Base-by-base conservation (phyloP, 2,329 filamentous ascomycete genomes). In the Hypoxylon sp. region DNA sequence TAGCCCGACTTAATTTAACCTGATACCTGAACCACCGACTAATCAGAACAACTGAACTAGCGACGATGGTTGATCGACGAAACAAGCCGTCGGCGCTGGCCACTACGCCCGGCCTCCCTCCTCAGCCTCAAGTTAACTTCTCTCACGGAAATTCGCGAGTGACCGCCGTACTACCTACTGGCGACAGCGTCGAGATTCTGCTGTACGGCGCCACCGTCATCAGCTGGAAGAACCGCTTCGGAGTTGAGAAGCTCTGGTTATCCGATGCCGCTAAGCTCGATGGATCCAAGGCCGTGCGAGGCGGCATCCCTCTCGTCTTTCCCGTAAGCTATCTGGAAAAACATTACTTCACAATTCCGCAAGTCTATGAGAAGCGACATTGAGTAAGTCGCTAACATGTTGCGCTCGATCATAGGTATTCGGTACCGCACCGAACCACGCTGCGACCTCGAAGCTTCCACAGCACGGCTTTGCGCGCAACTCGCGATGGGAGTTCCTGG, bases 381-480 rank as follows among this genome's bases (percentile, higher is more conserved):
- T 27, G 19, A 13, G 6, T 13, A 31, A 32, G 11, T 53, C 27
- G 57, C 53, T 71, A 65, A 71, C 31, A 47, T 3, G 15, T n/a
- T 56, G 19, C 37, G 44, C 37, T 44, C 11, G 13, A 47, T 44
- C 1, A 5, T 55, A 94, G 93, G 89, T 94, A 78, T 99, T 99
- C 78, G 96, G 96, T 31, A 92, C 91, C 44, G 89, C 92, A 11
- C 90, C 92, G 57, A 86, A 90, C 72, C 90, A 94, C 79, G 89
- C 91, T 72, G 86, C 92, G n/a, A 96, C 93, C 29, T 88, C 89
- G 56, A 84, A 88, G 72, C 91, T 99, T 27, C 91, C 94, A 2
- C 94, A 98, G 82, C 96, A 98, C 83, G 96, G 96, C 73, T 97
- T 99, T 81, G 96, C 95, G 42, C 93, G 96, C 74, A 94, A 88